Conservation (phyloP, 345 rosid species). For the Populus deltoides region DNA sequence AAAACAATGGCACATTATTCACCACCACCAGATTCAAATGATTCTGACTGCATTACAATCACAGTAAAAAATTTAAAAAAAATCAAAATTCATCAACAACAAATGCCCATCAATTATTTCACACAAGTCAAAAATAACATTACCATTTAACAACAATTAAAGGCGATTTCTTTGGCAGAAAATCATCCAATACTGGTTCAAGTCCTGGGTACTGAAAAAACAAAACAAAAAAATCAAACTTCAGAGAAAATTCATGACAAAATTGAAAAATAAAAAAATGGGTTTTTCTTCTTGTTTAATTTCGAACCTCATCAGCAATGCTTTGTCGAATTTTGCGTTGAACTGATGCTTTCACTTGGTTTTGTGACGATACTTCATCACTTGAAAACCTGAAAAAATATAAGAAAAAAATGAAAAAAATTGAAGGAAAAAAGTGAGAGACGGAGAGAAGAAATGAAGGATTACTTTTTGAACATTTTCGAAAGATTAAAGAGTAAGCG, state of each 20-base stretch:
- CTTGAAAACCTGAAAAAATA: slow-evolving; percentile 59
- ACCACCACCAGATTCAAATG: slow-evolving; percentile 90
- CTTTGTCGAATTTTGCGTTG: slow-evolving; percentile 94
- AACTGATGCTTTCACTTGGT: slow-evolving; percentile 98
- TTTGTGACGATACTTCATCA: slow-evolving; percentile 92
- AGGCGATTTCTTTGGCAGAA: slow-evolving; percentile 92
- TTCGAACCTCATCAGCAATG: slow-evolving; percentile 84
- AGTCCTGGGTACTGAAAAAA: slow-evolving; percentile 84
- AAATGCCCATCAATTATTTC: not conserved
- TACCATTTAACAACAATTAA: slow-evolving; percentile 88
- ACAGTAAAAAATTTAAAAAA: not conserved
- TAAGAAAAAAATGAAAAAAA: not conserved
- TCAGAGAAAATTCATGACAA: not conserved
- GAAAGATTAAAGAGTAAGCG: not conserved
- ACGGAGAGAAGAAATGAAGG: not conserved
- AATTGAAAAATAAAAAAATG: slow-evolving; percentile 2
- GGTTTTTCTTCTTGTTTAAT: not conserved
- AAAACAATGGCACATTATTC: slow-evolving; percentile 88
- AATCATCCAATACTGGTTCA: slow-evolving; percentile 88
- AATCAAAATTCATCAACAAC: not conserved
- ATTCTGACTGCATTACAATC: slow-evolving; percentile 63
- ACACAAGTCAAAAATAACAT: not conserved
- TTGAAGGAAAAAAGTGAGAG: not conserved
- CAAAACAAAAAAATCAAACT: not conserved
- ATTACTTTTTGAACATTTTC: slow-evolving; percentile 28